Base-by-base conservation (phyloP, 768 basidiomycete genomes). In the Mycena capillaripes region DNA sequence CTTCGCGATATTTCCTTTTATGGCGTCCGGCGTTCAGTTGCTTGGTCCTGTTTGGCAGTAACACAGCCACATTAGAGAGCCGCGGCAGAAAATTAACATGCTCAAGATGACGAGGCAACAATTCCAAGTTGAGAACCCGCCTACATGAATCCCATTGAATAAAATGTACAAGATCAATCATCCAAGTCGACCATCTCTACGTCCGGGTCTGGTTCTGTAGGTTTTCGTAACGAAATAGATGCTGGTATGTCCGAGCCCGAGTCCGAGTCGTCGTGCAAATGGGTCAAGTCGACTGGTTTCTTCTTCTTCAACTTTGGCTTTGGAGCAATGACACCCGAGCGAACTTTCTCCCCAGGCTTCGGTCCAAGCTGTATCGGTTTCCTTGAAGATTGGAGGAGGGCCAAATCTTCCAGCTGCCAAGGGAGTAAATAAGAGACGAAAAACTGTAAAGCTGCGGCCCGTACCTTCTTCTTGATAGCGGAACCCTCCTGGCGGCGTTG, bases 301-400 rank as follows among this genome's bases (percentile, higher is more conserved):
- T 71, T 76, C 38, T 71, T 76, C 29, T 52, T 64, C 48, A 55
- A 60, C 44, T 36, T 74, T 0, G 56, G 38, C 73, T 79, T 81
- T 4, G 83, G 83, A 19, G 81, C 77, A 10, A 83, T 77, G 10
- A 92, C 90, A 9, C 90, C 90, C 11, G 91, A 92, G n/a, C 87
- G 88, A 64, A 92, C 85, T 66, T 86, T 89, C 23, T 87, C 85
- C 12, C 94, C 93, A 21, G 91, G 90, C 59, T 88, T 82, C 5
- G 91, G 91, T 17, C 88, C 89, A n/a, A 95, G 87, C 14, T 82
- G 79, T 19, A 93, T 88, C 16, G 84, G 84, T 77, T 84, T 89
- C 58, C 87, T 85, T n/a, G 84, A 84, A 6, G 81, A 78, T 34
- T 89, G 90, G 2, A 89, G 75, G 0, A 87, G 84, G 10, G 89